Conservation (phyloP, 2,329 filamentous ascomycete genomes). For the Pseudogymnoascus sp. region DNA sequence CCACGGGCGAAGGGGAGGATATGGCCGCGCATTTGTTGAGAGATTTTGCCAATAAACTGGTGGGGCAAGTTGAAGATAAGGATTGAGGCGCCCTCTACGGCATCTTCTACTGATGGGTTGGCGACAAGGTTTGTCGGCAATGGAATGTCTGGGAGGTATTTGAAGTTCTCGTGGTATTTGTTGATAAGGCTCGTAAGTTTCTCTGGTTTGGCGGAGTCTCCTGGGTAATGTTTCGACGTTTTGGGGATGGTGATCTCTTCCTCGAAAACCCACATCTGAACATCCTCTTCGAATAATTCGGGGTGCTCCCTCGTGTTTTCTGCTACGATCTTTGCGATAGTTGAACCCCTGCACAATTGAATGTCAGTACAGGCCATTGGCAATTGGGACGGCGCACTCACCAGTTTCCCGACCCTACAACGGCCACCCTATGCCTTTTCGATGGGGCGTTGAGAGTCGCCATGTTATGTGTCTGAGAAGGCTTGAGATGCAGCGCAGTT, state of each 20-base stretch:
- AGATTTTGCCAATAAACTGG: conserved; percentile 87
- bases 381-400: conserved; percentile 35
- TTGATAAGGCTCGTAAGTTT: conserved; percentile 94
- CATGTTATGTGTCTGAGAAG: conserved; percentile 24
- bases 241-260: conserved; percentile 74
- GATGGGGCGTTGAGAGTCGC: conserved; percentile 41
- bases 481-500: conserved; percentile 12
- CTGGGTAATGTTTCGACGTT: conserved; percentile 64
- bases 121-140: conserved; percentile 79
- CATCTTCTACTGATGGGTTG: conserved; percentile 72
- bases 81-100: conserved; percentile 78
- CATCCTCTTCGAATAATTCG: conserved; percentile 76
- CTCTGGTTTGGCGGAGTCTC: conserved; percentile 57
- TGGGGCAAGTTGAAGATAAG: conserved; percentile 95
- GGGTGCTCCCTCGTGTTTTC: conserved; percentile 79
- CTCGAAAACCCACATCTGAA: conserved; percentile 99
- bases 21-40: conserved; percentile 76
- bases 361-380: neutral
- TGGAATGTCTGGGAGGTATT: conserved; percentile 86
- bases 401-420: conserved; percentile 97
- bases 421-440: conserved; percentile 85
- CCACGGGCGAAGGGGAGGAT: conserved; percentile 88
- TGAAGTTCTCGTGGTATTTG: conserved; percentile 87
- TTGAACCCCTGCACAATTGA: conserved; percentile 67
- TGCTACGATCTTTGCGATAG: conserved; percentile 93